Evolutionary conservation across 306 rosid species (phyloP), one percentile per base, ranked within the genome.

Genomic region (Trifolium subterraneum): DNA sequence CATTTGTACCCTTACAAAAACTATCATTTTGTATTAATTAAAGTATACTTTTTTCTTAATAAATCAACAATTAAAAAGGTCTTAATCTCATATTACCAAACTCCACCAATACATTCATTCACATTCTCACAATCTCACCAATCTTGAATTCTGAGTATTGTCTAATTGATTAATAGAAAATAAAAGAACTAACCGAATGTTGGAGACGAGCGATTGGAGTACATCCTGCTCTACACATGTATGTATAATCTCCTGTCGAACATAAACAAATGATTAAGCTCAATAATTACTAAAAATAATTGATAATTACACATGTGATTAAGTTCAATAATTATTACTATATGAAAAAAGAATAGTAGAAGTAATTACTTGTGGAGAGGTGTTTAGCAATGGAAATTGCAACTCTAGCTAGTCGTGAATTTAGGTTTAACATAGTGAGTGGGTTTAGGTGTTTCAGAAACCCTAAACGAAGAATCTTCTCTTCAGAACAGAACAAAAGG

Each of bases 301-400:
- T n/a, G n/a, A n/a, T n/a, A n/a, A n/a, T n/a, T 27, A 60, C 20
- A 60, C 10, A 15, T 15, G 41, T 41, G 31, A 41, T 39, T 8
- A 23, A 56, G 63, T 4, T 22, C 8, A 12, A n/a, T n/a, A n/a
- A 68, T 50, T 13, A 51, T 0, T 16, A 51, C 0, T 1, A 29
- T 1, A 11, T 10, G 8, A 20, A 1, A 55, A 9, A 25, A 27
- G 31, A 6, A 66, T 4, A 64, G 6, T 16, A 52, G 19, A 38
- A 45, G 79, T 10, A 18, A 5, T 3, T 3, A 3, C 5, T 75
- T 85, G 64, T 29, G 56, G 4, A 64, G 36, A 83, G 6, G 35
- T 67, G 55, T 50, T 79, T 71, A 25, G 79, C 69, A 20, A 79
- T 65, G 5, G 72, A 79, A 70, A 70, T 80, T 79, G 83, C 86